Evolutionary conservation across 1,139 yeast genomes (phyloP), one percentile per base, ranked within the genome.

Genomic region (Meyerozyma smithsonii): DNA sequence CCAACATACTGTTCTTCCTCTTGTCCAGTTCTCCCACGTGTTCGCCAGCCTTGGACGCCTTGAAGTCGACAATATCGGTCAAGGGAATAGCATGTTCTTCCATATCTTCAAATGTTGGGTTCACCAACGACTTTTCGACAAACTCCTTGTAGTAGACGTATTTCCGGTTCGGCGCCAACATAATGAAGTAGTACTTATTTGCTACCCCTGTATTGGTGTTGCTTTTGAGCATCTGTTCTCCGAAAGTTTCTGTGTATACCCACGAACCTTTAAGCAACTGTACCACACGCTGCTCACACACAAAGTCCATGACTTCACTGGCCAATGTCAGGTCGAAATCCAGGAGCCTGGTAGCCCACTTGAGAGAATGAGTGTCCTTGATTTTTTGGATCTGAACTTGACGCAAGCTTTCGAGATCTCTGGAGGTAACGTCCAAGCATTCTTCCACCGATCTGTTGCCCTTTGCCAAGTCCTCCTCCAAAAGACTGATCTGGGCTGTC

Each of bases 241-340:
- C 70, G 36, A 88, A 88, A 40, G 71, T 64, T 39, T 80, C 84
- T 3, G 83, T 73, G 51, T 70, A 81, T n/a, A 85, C 92, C 95
- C 95, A 87, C 2, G 87, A 77, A 4, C 96, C 96, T 50, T 77
- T 79, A 33, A 87, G 77, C 39, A 88, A 61, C 52, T 81, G 81
- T 41, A 84, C 64, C 35, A 84, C 79, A 49, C 95, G 70, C 59
- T 86, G 95, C 55, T 84, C 92, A 44, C 77, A 72, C n/a, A 87
- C 90, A 55, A 84, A 85, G 39, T 82, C 84, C 47, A 73, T 66
- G 0, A 84, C 87, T 54, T 87, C 92, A 14, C 63, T 61, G 4
- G 72, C 59, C 44, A 85, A 66, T 37, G 71, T 62, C 11, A 62
- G 61, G 52, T 79, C 74, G 51, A 87, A 82, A 28, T 65, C 72